These are phyloP conservation scores for Colletotrichum sp. DNA, from an alignment of 2,329 filamentous ascomycete species.

Conservation along the genomic window DNA sequence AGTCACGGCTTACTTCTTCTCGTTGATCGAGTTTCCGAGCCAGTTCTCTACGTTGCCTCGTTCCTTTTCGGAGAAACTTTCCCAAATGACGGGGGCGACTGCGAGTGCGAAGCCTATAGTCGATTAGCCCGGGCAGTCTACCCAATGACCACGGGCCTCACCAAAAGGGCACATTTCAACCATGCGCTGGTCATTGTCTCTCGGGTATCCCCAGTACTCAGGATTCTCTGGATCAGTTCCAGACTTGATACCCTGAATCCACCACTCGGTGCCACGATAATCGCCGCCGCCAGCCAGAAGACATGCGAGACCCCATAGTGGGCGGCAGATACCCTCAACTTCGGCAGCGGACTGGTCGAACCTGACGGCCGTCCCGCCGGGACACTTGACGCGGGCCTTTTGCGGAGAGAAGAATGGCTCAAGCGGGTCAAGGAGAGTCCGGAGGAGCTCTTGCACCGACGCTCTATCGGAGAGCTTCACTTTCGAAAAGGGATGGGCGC, in stretches of 20 bases:
- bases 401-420: constrained; percentile 72
- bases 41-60: constrained; percentile 71
- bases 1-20: constrained; percentile 63
- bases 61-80: constrained; percentile 65
- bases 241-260: constrained; percentile 71
- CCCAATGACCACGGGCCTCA: constrained; percentile 22
- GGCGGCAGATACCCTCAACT: constrained; percentile 76
- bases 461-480: constrained; percentile 53
- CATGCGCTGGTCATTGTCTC: constrained; percentile 82
- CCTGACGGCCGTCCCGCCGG: constrained; percentile 72
- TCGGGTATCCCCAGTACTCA: constrained; percentile 79
- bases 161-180: constrained; percentile 83
- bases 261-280: constrained; percentile 67
- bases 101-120: constrained; percentile 68
- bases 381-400: constrained; percentile 68
- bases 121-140: background rate
- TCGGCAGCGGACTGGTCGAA: constrained; percentile 81
- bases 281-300: constrained; percentile 70
- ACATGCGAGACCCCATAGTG: constrained; percentile 76
- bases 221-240: constrained; percentile 72
- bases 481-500: constrained; percentile 59
- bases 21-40: constrained; percentile 77
- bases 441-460: constrained; percentile 65
- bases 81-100: constrained; percentile 70
- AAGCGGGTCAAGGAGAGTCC: constrained; percentile 71